phyloP scores from a whole-genome alignment of 2,329 filamentous ascomycete genomes.

The Diaporthe australafricana region DNA sequence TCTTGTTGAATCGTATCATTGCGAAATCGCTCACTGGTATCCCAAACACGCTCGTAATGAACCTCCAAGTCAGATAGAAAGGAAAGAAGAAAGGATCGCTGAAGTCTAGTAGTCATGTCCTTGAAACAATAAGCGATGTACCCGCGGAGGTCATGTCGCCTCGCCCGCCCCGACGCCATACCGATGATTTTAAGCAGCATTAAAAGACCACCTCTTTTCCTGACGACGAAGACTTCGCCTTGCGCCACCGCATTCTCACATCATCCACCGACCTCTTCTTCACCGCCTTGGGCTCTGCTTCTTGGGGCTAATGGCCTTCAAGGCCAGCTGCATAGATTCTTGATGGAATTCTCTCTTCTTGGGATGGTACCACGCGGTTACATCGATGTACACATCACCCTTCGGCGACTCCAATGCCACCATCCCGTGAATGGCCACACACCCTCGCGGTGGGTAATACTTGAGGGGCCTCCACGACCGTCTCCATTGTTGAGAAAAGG shows the following conservation, averaged over 20 bases:
- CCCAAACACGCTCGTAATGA: slow-evolving; percentile 14
- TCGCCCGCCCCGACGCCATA: slow-evolving; percentile 25
- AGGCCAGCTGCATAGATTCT: slow-evolving; percentile 49
- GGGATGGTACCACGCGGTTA: slow-evolving; percentile 66
- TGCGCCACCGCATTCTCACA: neutral
- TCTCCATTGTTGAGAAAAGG: slow-evolving; percentile 46
- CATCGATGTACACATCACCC: slow-evolving; percentile 62
- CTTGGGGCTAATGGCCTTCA: slow-evolving; percentile 46
- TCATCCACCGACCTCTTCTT: neutral
- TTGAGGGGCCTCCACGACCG: slow-evolving; percentile 57
- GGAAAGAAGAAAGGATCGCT: slow-evolving; percentile 5
- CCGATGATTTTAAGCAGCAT: slow-evolving; percentile 7
- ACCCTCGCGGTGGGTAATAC: slow-evolving; percentile 60
- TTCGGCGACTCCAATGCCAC: slow-evolving; percentile 63
- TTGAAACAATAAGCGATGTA: slow-evolving; percentile 2
- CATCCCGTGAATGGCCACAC: slow-evolving; percentile 64
- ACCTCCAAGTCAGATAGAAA: neutral
- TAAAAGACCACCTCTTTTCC: neutral
- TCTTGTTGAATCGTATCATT: too few species aligned
- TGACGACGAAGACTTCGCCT: neutral
- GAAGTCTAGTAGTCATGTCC: slow-evolving; percentile 17
- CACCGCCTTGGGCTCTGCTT: slow-evolving; percentile 33
- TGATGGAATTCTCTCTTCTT: slow-evolving; percentile 60
- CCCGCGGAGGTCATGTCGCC: neutral
- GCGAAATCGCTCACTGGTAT: slow-evolving; percentile 32